Conservation (phyloP, 345 rosid genomes). For the Hypericum perforatum region DNA sequence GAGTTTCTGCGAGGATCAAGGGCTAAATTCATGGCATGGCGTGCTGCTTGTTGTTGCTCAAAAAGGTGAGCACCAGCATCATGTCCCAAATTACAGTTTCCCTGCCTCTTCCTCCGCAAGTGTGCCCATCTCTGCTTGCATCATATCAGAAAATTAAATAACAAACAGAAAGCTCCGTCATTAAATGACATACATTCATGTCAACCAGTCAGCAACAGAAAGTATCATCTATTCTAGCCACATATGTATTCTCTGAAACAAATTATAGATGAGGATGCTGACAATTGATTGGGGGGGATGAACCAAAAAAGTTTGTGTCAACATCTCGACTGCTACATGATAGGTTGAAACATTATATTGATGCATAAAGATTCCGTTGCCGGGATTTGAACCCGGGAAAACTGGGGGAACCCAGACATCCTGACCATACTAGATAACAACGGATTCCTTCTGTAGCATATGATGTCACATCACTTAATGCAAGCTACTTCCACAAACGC, state of each 20-base stretch:
- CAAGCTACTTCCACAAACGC: not conserved
- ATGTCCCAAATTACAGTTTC: constrained; percentile 22
- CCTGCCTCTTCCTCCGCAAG: constrained; percentile 44
- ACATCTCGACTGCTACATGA: not conserved
- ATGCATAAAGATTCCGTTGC: not conserved
- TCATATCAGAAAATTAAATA: constrained; percentile 19
- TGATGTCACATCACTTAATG: not conserved
- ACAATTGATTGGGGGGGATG: not conserved
- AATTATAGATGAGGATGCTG: too few relatives aligned
- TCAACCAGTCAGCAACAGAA: not conserved
- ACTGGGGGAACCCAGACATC: constrained; percentile 7
- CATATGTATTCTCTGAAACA: too few relatives aligned
- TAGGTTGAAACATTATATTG: not conserved
- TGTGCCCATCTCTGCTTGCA: constrained; percentile 63
- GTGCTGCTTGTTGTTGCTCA: constrained; percentile 71
- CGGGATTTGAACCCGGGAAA: constrained; percentile 8
- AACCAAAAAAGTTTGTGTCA: not conserved
- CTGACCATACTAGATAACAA: constrained; percentile 7
- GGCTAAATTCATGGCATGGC: constrained; percentile 66
- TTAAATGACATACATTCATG: not conserved
- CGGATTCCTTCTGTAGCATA: constrained; percentile 1
- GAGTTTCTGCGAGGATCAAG: constrained; percentile 49
- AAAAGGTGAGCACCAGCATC: constrained; percentile 45
- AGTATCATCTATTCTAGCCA: too few relatives aligned
- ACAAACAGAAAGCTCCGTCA: not conserved